These are phyloP conservation scores for Neolecta irregularis DNA, from an alignment of 1,139 yeast species.

Conservation along the genomic window DNA sequence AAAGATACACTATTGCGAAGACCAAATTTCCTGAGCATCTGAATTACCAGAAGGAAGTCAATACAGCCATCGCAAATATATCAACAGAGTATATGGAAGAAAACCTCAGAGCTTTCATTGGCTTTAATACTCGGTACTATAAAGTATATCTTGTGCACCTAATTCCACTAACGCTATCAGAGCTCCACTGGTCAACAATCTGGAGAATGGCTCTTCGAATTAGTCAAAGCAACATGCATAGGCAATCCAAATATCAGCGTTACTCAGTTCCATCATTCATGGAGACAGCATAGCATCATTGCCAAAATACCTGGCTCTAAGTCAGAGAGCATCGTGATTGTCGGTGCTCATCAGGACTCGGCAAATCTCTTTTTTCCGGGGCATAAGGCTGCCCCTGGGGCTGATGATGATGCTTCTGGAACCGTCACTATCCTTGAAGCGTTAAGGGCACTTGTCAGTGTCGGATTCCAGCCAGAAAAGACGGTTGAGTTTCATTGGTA, in stretches of 20 bases:
- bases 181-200: slow-evolving; percentile 58
- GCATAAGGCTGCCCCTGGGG: slow-evolving; percentile 72
- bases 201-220: slow-evolving; percentile 52
- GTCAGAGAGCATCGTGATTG: slow-evolving; percentile 38
- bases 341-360: slow-evolving; percentile 88
- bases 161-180: too few species aligned
- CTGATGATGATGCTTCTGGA: slow-evolving; percentile 91
- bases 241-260: slow-evolving; percentile 25
- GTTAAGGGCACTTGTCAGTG: slow-evolving; percentile 40
- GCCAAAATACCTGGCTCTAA: slow-evolving; percentile 31
- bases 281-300: slow-evolving; percentile 46
- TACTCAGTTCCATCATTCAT: slow-evolving; percentile 34
- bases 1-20: slow-evolving; percentile 5
- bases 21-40: slow-evolving; percentile 38
- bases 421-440: slow-evolving; percentile 66
- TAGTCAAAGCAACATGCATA: slow-evolving; percentile 29
- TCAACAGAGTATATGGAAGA: slow-evolving; percentile 35
- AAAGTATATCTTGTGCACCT: too few species aligned
- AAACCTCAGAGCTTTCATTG: slow-evolving; percentile 46
- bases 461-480: slow-evolving; percentile 44
- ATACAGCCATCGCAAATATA: slow-evolving; percentile 29
- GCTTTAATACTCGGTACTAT: slow-evolving; percentile 70
- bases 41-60: slow-evolving; percentile 30
- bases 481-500: slow-evolving; percentile 86
- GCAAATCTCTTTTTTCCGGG: slow-evolving; percentile 60